Base-by-base conservation (phyloP, 2,329 filamentous ascomycete species). In the Aspergillus felis region DNA sequence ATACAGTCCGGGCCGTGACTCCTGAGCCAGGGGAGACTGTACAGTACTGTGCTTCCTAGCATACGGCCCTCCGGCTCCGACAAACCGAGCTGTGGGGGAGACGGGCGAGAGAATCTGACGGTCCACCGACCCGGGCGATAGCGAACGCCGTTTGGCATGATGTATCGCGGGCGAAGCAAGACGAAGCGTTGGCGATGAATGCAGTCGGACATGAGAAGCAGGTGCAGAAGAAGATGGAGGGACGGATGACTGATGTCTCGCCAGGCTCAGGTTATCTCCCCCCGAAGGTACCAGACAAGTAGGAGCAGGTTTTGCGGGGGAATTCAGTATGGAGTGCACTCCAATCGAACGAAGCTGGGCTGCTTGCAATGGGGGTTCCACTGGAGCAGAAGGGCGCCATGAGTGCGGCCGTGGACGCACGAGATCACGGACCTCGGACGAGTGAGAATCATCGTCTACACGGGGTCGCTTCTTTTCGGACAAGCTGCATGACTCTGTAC, bases 271-370 rank as follows among this genome's bases (percentile, higher is more conserved):
- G 27, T 68, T 66, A 44, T 53, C 61, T 44, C 58, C 54, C 42
- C 63, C 60, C 22, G 41, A 38, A 35, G 57, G 42, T 27, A 51
- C 55, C 38, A 50, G 54, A n/a, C 55, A 46, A 28, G 59, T 65
- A n/a, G 61, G 38, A n/a, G 57, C 56, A 29, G 65, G 53, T 52
- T 69, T 68, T 24, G 68, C 60, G 4, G 73, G 66, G 10, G 71
- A 73, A 50, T 77, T 77, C 58, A 77, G 59, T 55, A 77, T 77
- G 10, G 74, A 66, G 57, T 74, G 73, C n/a, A 77, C 72, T 9
- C 71, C 74, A 59, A 76, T 72, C 27, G 73, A 69, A 44, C 74
- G 71, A 47, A 70, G 67, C 47, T 67, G 66, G 6, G 64, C 58
- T 17, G 67, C 60, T 50, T 68, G 66, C 60, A 73, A 51, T 12